These are phyloP conservation scores for Candida anglica DNA, from an alignment of 805 yeast species.

Conservation along the genomic window DNA sequence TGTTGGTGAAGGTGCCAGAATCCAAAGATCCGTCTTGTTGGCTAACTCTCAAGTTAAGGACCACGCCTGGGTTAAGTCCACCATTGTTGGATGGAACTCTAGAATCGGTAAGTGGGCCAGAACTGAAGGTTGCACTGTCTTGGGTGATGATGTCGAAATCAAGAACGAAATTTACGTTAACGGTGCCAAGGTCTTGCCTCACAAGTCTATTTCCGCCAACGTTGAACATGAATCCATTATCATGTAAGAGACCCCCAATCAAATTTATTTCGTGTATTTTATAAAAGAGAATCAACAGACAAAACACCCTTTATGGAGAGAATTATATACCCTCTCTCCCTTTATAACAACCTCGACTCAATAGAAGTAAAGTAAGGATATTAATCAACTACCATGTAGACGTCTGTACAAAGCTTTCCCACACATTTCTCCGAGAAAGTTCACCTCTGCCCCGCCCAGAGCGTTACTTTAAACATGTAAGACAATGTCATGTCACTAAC, in stretches of 20 bases:
- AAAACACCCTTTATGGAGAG: too few relatives aligned
- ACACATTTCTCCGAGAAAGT: too few relatives aligned
- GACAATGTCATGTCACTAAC: too few relatives aligned
- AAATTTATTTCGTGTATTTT: too few relatives aligned
- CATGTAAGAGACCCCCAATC: constrained; percentile 56
- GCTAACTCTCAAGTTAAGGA: constrained; percentile 89
- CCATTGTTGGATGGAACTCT: constrained; percentile 99
- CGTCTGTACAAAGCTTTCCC: too few relatives aligned
- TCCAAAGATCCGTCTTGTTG: constrained; percentile 90
- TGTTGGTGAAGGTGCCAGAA: constrained; percentile 98
- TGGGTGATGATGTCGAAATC: constrained; percentile 98
- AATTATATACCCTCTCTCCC: too few relatives aligned
- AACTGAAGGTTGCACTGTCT: constrained; percentile 93
- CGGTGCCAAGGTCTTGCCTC: constrained; percentile 99
- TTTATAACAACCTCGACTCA: too few relatives aligned
- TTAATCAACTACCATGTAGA: too few relatives aligned
- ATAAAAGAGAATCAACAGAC: too few relatives aligned
- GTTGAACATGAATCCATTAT: constrained; percentile 98
- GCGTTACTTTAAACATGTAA: too few relatives aligned
- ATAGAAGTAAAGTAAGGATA: too few relatives aligned
- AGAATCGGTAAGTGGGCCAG: constrained; percentile 99
- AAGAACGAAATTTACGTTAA: constrained; percentile 98
- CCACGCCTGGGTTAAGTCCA: constrained; percentile 96
- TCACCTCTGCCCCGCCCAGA: too few relatives aligned
- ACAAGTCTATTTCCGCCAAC: constrained; percentile 92